A percentile compares a stretch with the other conserved stretches of the same genome.
These are phyloP conservation scores for Hygrocybe punicea DNA, from an alignment of 768 basidiomycete species.

Conservation along the genomic window DNA sequence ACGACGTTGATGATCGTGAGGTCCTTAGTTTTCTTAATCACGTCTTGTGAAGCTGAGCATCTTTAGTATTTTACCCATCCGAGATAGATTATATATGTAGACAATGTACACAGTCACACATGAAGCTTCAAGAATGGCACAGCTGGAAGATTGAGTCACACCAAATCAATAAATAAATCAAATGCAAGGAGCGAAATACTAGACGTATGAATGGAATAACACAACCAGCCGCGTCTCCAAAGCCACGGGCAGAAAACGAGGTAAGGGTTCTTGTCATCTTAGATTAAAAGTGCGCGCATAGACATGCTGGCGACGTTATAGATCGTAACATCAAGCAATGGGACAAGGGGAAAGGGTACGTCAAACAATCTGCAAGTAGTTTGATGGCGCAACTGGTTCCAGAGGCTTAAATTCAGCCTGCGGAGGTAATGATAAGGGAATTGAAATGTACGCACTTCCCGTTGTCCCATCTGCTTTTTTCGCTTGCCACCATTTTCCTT, in stretches of 20 bases:
- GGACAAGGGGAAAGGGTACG: constrained; percentile 7
- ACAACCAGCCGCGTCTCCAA: not conserved
- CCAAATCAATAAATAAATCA: not conserved
- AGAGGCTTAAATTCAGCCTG: constrained; percentile 9
- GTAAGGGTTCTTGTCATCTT: not conserved
- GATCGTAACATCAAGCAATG: not conserved
- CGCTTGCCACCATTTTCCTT: constrained; percentile 20
- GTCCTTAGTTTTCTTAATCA: constrained; percentile 5
- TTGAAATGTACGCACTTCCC: constrained; percentile 59
- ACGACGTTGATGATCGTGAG: constrained; percentile 39
- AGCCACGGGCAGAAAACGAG: not conserved
- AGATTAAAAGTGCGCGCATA: not conserved
- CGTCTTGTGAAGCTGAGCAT: not conserved
- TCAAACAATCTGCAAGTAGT: constrained; percentile 79
- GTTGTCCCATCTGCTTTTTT: constrained; percentile 25
- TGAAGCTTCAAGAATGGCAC: not conserved
- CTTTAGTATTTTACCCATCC: not conserved
- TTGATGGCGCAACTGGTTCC: constrained; percentile 71
- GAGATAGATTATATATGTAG: not conserved
- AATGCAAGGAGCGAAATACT: not conserved
- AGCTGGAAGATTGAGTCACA: not conserved
- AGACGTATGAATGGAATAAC: not conserved
- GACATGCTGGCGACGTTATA: not conserved
- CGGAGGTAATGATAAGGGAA: not conserved
- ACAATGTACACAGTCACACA: not conserved